Evolutionary conservation across 2,329 filamentous ascomycete genomes (phyloP).

Genomic region (Claviceps maximensis): DNA sequence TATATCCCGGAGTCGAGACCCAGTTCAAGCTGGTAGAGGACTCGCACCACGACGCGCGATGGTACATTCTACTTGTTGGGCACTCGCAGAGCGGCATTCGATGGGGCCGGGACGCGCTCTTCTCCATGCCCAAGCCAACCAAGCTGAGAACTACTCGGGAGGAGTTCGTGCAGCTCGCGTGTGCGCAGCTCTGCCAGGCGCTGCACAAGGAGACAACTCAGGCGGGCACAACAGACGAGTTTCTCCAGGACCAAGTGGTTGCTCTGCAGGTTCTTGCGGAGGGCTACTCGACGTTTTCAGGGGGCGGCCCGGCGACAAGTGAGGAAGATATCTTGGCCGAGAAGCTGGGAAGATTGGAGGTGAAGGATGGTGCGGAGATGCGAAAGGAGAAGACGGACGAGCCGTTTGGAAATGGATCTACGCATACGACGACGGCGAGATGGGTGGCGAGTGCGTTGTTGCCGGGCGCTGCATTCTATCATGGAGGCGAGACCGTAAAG

Average conservation of each 20-base stretch:
- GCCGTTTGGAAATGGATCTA: conserved; percentile 43
- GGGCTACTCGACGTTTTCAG: conserved; percentile 34
- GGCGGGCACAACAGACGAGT: conserved; percentile 38
- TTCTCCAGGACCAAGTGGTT: conserved; percentile 48
- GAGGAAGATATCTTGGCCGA: conserved; percentile 15
- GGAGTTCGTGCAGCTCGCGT: conserved; percentile 25
- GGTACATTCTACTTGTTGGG: conserved; percentile 45
- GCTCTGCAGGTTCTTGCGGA: conserved; percentile 45
- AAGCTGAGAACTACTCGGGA: conserved; percentile 19
- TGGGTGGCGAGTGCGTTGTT: conserved; percentile 44
- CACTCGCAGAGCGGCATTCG: conserved; percentile 30
- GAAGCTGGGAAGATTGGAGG: conserved; percentile 9
- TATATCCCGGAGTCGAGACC: conserved; percentile 31
- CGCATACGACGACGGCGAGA: conserved; percentile 45
- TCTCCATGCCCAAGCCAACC: conserved; percentile 29
- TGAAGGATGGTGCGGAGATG: conserved; percentile 14
- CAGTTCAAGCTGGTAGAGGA: conserved; percentile 35
- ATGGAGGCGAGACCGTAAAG: conserved; percentile 35
- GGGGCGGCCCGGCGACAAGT: conserved; percentile 10
- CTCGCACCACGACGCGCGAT: conserved; percentile 34
- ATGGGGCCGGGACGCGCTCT: conserved; percentile 35
- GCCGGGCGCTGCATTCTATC: conserved; percentile 34
- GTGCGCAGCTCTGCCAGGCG: conserved; percentile 30
- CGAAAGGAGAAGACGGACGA: conserved; percentile 30
- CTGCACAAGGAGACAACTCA: conserved; percentile 31